A percentile compares a stretch with the other conserved stretches of the same genome.
phyloP scores from a whole-genome alignment of 2,329 filamentous ascomycete genomes.

The Curvularia lunata region DNA sequence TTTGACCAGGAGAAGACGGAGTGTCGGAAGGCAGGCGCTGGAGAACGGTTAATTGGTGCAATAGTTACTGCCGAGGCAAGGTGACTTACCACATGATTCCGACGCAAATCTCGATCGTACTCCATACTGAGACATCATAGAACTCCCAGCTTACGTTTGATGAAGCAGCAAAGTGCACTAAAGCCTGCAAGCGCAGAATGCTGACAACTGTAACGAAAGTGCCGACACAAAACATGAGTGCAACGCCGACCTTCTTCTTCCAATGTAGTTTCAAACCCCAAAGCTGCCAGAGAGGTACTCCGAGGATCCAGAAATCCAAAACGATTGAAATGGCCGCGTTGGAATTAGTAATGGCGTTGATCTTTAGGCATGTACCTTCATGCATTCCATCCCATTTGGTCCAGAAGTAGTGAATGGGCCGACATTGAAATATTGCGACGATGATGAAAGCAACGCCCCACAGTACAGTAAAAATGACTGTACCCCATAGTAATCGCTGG shows the following conservation, averaged over 20 bases:
- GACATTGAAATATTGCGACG: constrained; percentile 44
- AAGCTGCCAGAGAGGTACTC: constrained; percentile 47
- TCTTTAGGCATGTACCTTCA: constrained; percentile 44
- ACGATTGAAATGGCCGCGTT: constrained; percentile 46
- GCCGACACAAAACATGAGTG: constrained; percentile 50
- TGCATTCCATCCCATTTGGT: constrained; percentile 40
- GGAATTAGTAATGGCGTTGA: constrained; percentile 43
- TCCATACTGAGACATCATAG: constrained; percentile 51
- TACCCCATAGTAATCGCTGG: constrained; percentile 33
- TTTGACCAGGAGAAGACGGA: constrained; percentile 48
- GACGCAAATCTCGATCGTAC: constrained; percentile 52
- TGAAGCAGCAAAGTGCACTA: constrained; percentile 53
- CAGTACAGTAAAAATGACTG: constrained; percentile 34
- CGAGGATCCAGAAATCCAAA: constrained; percentile 45
- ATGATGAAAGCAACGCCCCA: constrained; percentile 35
- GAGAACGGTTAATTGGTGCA: background rate
- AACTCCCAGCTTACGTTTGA: constrained; percentile 52
- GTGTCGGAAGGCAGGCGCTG: constrained; percentile 51
- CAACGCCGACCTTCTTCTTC: constrained; percentile 50
- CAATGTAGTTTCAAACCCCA: constrained; percentile 41
- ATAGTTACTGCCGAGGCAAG: background rate
- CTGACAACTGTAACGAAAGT: constrained; percentile 54
- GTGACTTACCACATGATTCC: constrained; percentile 49
- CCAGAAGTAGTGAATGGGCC: constrained; percentile 47
- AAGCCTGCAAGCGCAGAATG: constrained; percentile 52